Evolutionary conservation across 768 basidiomycete genomes (phyloP).

Genomic region (Guyanaporus albipodus): DNA sequence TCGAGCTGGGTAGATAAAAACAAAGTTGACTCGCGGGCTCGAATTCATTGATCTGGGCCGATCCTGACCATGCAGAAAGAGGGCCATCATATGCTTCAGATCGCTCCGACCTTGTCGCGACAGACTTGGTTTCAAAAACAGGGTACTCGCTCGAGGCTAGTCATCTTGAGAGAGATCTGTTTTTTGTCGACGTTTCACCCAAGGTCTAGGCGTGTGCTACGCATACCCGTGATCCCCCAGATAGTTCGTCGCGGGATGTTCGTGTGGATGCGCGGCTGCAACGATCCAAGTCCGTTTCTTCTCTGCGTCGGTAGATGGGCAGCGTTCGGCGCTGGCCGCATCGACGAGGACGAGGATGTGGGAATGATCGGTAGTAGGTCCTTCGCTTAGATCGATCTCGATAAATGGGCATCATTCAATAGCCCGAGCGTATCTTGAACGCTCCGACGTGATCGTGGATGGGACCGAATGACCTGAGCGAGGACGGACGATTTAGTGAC

Average conservation of each 20-base stretch:
- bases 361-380: too few relatives aligned
- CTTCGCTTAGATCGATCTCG: slow-evolving; percentile 12
- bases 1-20: too few relatives aligned
- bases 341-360: slow-evolving; percentile 10
- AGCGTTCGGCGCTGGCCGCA: too few relatives aligned
- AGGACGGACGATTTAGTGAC: neutral
- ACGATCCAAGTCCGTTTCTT: too few relatives aligned
- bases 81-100: too few relatives aligned
- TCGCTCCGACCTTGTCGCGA: slow-evolving; percentile 23
- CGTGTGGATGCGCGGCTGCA: too few relatives aligned
- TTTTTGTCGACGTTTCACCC: slow-evolving; percentile 4
- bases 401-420: slow-evolving; percentile 18
- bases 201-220: neutral
- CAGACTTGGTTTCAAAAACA: slow-evolving; percentile 4
- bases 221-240: too few relatives aligned
- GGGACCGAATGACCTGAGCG: neutral
- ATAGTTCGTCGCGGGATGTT: slow-evolving; percentile 26
- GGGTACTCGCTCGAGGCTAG: too few relatives aligned
- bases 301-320: too few relatives aligned
- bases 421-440: slow-evolving; percentile 11
- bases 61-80: too few relatives aligned
- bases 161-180: too few relatives aligned
- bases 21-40: neutral
- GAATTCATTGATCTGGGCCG: neutral
- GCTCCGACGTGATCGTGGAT: slow-evolving; percentile 31